These are phyloP conservation scores for Hemisphaericaspora lyxosophila DNA, from an alignment of 1,139 yeast species.

Conservation along the genomic window DNA sequence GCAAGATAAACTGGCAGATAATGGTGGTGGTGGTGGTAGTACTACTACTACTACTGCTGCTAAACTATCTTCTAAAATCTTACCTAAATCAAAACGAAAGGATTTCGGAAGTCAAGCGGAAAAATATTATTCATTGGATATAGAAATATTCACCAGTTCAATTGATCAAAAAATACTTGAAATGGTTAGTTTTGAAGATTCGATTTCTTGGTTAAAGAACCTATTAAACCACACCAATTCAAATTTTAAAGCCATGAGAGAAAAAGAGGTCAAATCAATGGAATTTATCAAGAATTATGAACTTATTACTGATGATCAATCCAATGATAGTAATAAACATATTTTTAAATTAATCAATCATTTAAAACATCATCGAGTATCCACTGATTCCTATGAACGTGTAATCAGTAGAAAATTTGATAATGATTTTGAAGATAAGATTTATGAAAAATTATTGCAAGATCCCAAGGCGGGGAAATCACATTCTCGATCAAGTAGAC, in stretches of 20 bases:
- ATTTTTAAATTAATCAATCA: conserved; percentile 6
- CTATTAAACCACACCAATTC: conserved; percentile 12
- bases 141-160: conserved; percentile 59
- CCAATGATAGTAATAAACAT: conserved; percentile 4
- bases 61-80: conserved; percentile 3
- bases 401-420: conserved; percentile 16
- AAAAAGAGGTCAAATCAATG: conserved; percentile 8
- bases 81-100: conserved; percentile 48
- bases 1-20: conserved; percentile 5
- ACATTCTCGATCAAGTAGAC: background rate
- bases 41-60: conserved; percentile 4
- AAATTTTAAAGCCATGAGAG: conserved; percentile 6
- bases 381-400: conserved; percentile 2
- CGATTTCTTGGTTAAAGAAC: conserved; percentile 41
- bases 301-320: conserved; percentile 8
- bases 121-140: conserved; percentile 67
- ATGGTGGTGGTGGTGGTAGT: too few species aligned
- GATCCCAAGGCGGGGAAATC: background rate
- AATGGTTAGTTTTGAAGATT: conserved; percentile 41
- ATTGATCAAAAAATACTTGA: conserved; percentile 50
- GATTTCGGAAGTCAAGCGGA: conserved; percentile 75
- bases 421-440: conserved; percentile 20
- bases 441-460: conserved; percentile 17
- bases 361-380: conserved; percentile 5
- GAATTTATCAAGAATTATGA: conserved; percentile 13